phyloP scores from a whole-genome alignment of 2,329 filamentous ascomycete species.

The Grosmannia serpens region DNA sequence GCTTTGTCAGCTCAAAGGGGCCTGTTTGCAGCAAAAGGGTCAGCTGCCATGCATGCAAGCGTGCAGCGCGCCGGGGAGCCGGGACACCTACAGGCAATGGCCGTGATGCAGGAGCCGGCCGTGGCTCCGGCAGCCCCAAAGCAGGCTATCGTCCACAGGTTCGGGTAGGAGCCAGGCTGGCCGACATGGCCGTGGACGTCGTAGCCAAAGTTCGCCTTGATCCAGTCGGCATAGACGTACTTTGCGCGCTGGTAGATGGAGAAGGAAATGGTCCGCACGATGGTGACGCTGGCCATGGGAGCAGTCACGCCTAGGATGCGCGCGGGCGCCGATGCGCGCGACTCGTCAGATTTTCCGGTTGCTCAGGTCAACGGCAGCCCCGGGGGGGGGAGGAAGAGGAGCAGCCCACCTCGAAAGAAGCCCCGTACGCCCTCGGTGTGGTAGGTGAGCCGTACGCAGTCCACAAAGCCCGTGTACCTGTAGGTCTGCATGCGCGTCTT shows the following conservation, averaged over 20 bases:
- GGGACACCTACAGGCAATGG: slow-evolving; percentile 52
- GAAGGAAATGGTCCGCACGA: slow-evolving; percentile 28
- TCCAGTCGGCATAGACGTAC: slow-evolving; percentile 58
- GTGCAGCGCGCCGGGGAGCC: neutral
- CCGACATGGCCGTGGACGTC: slow-evolving; percentile 67
- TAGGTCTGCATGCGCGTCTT: slow-evolving; percentile 88
- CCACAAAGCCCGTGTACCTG: slow-evolving; percentile 60
- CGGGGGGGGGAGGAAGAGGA: slow-evolving; percentile 12
- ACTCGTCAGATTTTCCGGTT: too few relatives aligned
- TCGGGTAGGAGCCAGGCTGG: slow-evolving; percentile 58
- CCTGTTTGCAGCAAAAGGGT: slow-evolving; percentile 26
- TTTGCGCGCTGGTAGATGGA: slow-evolving; percentile 61
- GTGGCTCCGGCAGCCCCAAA: slow-evolving; percentile 70
- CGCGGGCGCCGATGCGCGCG: neutral
- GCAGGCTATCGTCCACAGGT: slow-evolving; percentile 59
- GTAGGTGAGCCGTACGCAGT: slow-evolving; percentile 69
- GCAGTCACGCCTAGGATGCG: slow-evolving; percentile 53
- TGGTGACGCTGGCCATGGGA: slow-evolving; percentile 49
- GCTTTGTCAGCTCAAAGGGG: slow-evolving; percentile 81
- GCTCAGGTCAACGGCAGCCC: neutral
- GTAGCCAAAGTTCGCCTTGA: slow-evolving; percentile 53
- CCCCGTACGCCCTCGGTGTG: slow-evolving; percentile 58
- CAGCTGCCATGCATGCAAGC: neutral
- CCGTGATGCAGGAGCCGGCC: slow-evolving; percentile 67
- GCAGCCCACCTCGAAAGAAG: slow-evolving; percentile 62